phyloP scores from a whole-genome alignment of 805 yeast genomes.

The Wilhelminamyces savonicus region DNA sequence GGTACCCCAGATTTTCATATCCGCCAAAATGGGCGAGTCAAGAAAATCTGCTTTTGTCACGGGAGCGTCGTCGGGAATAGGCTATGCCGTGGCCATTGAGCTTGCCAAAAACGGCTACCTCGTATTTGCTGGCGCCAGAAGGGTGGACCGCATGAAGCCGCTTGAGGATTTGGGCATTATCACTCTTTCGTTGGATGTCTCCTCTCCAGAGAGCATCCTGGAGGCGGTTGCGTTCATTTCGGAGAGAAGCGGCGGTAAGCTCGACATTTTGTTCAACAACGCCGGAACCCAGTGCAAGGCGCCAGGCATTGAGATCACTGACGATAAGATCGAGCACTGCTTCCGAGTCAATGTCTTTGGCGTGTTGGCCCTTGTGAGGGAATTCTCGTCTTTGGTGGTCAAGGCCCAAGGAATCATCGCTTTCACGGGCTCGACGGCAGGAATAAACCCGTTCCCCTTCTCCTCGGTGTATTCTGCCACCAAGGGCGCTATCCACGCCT shows the following conservation, averaged over 20 bases:
- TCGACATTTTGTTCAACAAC: constrained; percentile 64
- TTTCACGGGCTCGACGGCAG: constrained; percentile 71
- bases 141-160: constrained; percentile 19
- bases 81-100: constrained; percentile 40
- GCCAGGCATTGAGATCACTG: constrained; percentile 62
- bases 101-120: constrained; percentile 36
- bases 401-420: constrained; percentile 63
- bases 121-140: constrained; percentile 31
- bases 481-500: constrained; percentile 74
- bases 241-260: constrained; percentile 38
- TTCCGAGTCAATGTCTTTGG: constrained; percentile 67
- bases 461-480: constrained; percentile 59
- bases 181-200: too few species aligned
- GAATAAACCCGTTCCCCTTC: constrained; percentile 63
- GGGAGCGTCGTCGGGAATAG: constrained; percentile 59
- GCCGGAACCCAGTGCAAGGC: constrained; percentile 76
- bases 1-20: too few species aligned
- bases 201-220: too few species aligned
- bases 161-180: too few species aligned
- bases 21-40: too few species aligned
- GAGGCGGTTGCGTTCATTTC: too few species aligned
- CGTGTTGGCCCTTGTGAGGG: constrained; percentile 58
- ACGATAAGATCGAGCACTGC: constrained; percentile 44
- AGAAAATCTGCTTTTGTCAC: constrained; percentile 36
- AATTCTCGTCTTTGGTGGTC: constrained; percentile 48